Evolutionary conservation across 768 basidiomycete species (phyloP).

Genomic region (Neoboletus brunneissimus): DNA sequence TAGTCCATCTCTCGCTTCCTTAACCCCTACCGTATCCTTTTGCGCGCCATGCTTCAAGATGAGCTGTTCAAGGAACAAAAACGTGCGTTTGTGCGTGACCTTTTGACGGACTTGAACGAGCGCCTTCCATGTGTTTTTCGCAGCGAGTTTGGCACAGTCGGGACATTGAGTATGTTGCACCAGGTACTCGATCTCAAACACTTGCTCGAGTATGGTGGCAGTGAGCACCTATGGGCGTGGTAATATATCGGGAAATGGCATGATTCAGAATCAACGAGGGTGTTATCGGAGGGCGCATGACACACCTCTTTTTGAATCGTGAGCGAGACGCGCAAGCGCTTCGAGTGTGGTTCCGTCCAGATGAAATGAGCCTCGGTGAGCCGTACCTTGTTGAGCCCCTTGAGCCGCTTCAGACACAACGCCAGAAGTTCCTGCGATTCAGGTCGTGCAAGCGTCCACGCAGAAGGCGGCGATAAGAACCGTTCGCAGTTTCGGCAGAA

Average conservation of each 20-base stretch:
- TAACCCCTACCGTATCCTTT: slow-evolving; percentile 91
- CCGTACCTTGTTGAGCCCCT: slow-evolving; percentile 90
- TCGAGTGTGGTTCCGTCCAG: slow-evolving; percentile 99
- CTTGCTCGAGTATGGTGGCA: slow-evolving; percentile 93
- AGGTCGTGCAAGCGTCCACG: slow-evolving; percentile 82
- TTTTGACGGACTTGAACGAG: slow-evolving; percentile 99
- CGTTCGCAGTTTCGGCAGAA: too few species aligned
- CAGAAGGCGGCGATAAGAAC: slow-evolving; percentile 63
- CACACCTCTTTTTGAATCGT: slow-evolving; percentile 98
- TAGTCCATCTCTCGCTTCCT: slow-evolving; percentile 90
- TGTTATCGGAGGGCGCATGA: background rate
- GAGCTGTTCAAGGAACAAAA: slow-evolving; percentile 94
- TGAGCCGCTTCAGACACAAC: slow-evolving; percentile 90
- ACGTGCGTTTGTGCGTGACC: slow-evolving; percentile 96
- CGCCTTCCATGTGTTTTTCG: slow-evolving; percentile 99
- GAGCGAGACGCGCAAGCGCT: slow-evolving; percentile 85
- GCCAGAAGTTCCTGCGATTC: slow-evolving; percentile 94
- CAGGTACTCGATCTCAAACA: slow-evolving; percentile 94
- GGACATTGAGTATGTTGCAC: slow-evolving; percentile 95
- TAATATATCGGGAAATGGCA: background rate
- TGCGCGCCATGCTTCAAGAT: slow-evolving; percentile 96
- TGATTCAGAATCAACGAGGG: background rate
- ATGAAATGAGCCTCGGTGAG: slow-evolving; percentile 98
- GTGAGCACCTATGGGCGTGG: slow-evolving; percentile 71
- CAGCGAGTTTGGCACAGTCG: slow-evolving; percentile 89